Conservation (phyloP, 768 basidiomycete species). For the Lactifluus echinatus region DNA sequence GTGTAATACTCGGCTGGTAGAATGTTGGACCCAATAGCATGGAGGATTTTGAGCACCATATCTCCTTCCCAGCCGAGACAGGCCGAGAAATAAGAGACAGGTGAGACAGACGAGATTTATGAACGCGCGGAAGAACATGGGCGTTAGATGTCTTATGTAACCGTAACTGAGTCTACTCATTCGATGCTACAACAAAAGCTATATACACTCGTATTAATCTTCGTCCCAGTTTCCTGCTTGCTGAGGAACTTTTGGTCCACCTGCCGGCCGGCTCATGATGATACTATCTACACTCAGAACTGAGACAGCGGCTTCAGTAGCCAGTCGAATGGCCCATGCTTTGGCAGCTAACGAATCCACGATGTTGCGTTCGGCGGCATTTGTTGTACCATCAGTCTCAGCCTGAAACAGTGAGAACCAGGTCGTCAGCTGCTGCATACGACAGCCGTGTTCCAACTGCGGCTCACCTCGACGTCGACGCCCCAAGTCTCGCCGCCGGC, state of each 20-base stretch:
- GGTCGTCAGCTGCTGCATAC: conserved; percentile 1
- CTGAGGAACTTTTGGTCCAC: conserved; percentile 81
- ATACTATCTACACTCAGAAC: conserved; percentile 95
- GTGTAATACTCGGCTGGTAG: conserved; percentile 52
- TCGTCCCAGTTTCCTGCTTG: conserved; percentile 85
- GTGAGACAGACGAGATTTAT: too few relatives aligned
- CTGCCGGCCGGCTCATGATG: conserved; percentile 93
- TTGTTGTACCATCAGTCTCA: conserved; percentile 71
- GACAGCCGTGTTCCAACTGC: background rate
- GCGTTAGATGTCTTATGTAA: background rate
- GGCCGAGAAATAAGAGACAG: too few relatives aligned
- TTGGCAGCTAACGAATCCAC: conserved; percentile 87
- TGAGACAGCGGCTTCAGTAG: conserved; percentile 83
- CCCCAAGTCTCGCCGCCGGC: conserved; percentile 69
- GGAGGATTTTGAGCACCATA: conserved; percentile 50
- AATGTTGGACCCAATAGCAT: conserved; percentile 32
- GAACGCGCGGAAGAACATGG: too few relatives aligned
- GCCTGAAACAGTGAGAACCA: conserved; percentile 34
- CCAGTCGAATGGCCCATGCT: conserved; percentile 83
- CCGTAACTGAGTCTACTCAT: too few relatives aligned
- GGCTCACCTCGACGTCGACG: conserved; percentile 77
- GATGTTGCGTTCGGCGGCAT: conserved; percentile 54
- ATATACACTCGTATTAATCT: conserved; percentile 32
- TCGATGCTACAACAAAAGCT: background rate
- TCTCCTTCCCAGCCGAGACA: background rate